Evolutionary conservation across 2,329 filamentous ascomycete species (phyloP).

Genomic region (Cladophialophora exuberans): DNA sequence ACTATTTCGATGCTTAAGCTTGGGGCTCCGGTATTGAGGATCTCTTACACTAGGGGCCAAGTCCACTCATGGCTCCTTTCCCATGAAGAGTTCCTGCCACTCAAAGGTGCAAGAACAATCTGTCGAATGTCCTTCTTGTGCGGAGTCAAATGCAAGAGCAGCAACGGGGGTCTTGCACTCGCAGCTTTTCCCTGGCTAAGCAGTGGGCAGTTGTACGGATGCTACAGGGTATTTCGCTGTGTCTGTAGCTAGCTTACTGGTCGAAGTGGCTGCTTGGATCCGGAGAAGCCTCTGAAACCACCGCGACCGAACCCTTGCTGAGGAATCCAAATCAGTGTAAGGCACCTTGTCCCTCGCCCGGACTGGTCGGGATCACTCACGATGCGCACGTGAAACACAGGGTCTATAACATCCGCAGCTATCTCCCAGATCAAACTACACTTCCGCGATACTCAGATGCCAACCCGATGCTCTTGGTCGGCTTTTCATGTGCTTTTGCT

Average conservation of each 20-base stretch:
- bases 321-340: not conserved
- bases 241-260: not conserved
- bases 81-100: too few relatives aligned
- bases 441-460: not conserved
- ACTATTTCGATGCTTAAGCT: too few relatives aligned
- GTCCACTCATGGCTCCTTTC: too few relatives aligned
- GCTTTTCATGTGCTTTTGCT: constrained; percentile 47
- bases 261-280: not conserved
- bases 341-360: not conserved
- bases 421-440: not conserved
- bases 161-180: too few relatives aligned
- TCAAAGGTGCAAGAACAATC: too few relatives aligned
- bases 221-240: too few relatives aligned
- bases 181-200: too few relatives aligned
- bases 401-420: not conserved
- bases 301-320: not conserved
- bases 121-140: too few relatives aligned
- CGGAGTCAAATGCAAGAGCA: too few relatives aligned
- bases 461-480: constrained; percentile 34
- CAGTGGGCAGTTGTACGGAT: too few relatives aligned
- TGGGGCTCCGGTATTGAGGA: too few relatives aligned
- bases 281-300: not conserved
- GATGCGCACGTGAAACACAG: not conserved
- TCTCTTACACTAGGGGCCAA: too few relatives aligned
- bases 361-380: not conserved